Percentiles rank a stretch among this genome's conserved stretches.
These are phyloP conservation scores for Gentiana dahurica DNA, from an alignment of 257 asterid genomes.

Conservation along the genomic window DNA sequence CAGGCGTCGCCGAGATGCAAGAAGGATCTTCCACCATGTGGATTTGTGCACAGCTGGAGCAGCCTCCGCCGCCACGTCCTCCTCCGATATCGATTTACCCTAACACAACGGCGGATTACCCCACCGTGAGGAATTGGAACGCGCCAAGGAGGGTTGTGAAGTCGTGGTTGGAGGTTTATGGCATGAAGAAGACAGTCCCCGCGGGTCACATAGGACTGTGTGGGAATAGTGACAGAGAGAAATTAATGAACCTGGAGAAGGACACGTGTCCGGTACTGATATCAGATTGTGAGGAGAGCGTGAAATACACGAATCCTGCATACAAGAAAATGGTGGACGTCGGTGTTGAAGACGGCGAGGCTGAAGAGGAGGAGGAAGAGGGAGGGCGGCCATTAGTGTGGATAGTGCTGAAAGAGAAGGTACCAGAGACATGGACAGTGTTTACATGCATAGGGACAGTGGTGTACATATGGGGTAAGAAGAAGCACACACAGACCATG, in stretches of 20 bases:
- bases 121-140: neutral
- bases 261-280: conserved; percentile 36
- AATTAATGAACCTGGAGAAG: conserved; percentile 21
- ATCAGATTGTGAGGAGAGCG: conserved; percentile 25
- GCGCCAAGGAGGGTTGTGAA: conserved; percentile 16
- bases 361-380: neutral
- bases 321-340: conserved; percentile 26
- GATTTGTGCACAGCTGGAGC: conserved; percentile 12
- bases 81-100: too few species aligned
- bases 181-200: conserved; percentile 11
- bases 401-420: conserved; percentile 26
- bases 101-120: too few species aligned
- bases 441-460: conserved; percentile 45
- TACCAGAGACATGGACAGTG: conserved; percentile 10
- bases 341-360: neutral
- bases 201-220: conserved; percentile 6
- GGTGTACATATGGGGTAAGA: conserved; percentile 13
- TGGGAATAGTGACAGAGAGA: conserved; percentile 34
- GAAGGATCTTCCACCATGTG: conserved; percentile 11
- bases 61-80: neutral
- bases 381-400: conserved; percentile 5
- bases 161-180: conserved; percentile 36
- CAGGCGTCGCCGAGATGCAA: neutral
- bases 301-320: conserved; percentile 32
- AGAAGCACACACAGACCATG: conserved; percentile 23